Evolutionary conservation across 139 green algal species (phyloP), one percentile per base, ranked within the genome.

Genomic region (Auxenochlorella pyrenoidosa): DNA sequence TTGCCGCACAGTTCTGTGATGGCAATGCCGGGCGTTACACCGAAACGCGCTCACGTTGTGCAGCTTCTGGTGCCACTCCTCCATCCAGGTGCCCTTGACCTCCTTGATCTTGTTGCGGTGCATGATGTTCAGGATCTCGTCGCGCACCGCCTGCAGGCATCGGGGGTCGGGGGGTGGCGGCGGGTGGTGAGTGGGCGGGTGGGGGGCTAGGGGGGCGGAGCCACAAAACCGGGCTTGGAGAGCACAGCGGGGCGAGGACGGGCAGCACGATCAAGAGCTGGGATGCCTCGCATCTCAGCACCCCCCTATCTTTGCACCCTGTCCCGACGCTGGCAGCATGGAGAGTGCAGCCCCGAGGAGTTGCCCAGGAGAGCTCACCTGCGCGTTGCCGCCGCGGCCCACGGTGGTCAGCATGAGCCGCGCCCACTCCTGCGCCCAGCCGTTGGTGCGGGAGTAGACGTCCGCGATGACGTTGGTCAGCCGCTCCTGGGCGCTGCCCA

Each of bases 51-150:
- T 71, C 78, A 88, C 54, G 63, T 92, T 92, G 88, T 92, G 89
- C 89, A 99, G 94, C 95, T 99, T 99, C 92, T 98, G 95, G 90
- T 98, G 95, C 96, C 97, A 99, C 89, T 98, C 94, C 93, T 99
- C 97, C 95, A 99, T 98, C 96, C 97, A 99, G 58, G 95, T 98
- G 75, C 95, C 95, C 83, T 95, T 93, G 38, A 91, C 82, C 90
- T 94, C 92, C 66, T 92, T 90, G 72, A 97, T 94, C 72, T 97
- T 86, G 94, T 99, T 97, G 86, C 96, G 93, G 94, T 99, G 97
- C 97, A 99, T 99, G 90, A 99, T 98, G 88, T 98, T 95, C 38
- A 99, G 92, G 90, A 99, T 99, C 91, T 99, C 98, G 84, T 99
- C 98, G 12, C 98, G 92, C 89, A 99, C 98, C 75, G 80, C 80